These are phyloP conservation scores for Penicillium coprophilum DNA, from an alignment of 495 filamentous ascomycete genomes.

Conservation along the genomic window DNA sequence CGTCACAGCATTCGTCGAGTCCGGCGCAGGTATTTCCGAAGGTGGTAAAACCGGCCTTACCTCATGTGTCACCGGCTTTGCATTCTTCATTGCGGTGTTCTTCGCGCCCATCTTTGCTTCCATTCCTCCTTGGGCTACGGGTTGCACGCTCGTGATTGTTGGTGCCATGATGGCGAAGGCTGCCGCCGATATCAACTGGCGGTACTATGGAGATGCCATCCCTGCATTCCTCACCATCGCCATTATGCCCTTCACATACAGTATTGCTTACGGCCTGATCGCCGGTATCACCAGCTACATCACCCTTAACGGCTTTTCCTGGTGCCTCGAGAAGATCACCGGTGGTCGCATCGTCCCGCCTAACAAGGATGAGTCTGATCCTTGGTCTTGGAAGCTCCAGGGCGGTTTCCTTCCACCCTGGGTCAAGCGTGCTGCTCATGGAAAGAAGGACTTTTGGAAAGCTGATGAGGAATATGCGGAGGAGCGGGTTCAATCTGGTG, in stretches of 20 bases:
- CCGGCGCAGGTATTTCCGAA: constrained; percentile 80
- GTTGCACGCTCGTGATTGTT: constrained; percentile 77
- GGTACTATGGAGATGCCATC: constrained; percentile 72
- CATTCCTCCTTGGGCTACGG: constrained; percentile 82
- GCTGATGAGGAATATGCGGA: constrained; percentile 32
- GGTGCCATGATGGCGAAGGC: constrained; percentile 77
- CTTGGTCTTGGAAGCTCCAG: constrained; percentile 66
- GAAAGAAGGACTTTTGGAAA: constrained; percentile 69
- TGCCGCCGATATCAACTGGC: constrained; percentile 79
- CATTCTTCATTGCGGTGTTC: constrained; percentile 84
- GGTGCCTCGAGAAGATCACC: constrained; percentile 61
- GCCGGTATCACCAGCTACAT: constrained; percentile 76
- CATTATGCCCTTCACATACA: constrained; percentile 85
- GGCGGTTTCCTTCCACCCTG: constrained; percentile 71
- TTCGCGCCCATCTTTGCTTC: constrained; percentile 85
- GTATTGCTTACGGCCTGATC: constrained; percentile 76
- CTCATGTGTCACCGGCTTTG: constrained; percentile 70
- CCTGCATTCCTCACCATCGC: constrained; percentile 79
- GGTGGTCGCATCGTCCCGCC: constrained; percentile 68
- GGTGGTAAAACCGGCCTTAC: constrained; percentile 81
- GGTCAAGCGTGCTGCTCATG: constrained; percentile 57
- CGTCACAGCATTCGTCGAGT: constrained; percentile 81
- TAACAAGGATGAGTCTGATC: constrained; percentile 70
- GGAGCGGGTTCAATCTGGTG: constrained; percentile 15
- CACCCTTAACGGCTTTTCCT: constrained; percentile 63